These are phyloP conservation scores for Xylariaceae sp. DNA, from an alignment of 2,329 filamentous ascomycete genomes.

Conservation along the genomic window DNA sequence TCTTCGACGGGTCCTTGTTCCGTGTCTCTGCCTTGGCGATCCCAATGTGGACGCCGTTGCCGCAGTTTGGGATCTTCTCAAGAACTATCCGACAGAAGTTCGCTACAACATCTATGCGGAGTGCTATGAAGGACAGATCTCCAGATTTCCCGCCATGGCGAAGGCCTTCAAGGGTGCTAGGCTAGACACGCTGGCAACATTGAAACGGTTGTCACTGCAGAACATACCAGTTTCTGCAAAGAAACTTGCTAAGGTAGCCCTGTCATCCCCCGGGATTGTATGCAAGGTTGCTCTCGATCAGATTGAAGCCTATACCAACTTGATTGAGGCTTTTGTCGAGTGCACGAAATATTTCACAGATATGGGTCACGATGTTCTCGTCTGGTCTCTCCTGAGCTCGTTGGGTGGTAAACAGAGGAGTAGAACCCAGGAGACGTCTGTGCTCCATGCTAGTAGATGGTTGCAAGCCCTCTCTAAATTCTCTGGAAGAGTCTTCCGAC, in stretches of 20 bases:
- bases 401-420: constrained; percentile 64
- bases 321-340: constrained; percentile 93
- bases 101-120: constrained; percentile 91
- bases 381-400: constrained; percentile 86
- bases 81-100: constrained; percentile 72
- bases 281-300: constrained; percentile 88
- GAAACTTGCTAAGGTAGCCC: constrained; percentile 87
- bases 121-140: constrained; percentile 83
- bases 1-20: constrained; percentile 81
- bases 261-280: constrained; percentile 86
- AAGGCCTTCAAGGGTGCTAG: constrained; percentile 76
- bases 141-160: constrained; percentile 75
- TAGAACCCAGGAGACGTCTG: constrained; percentile 63
- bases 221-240: constrained; percentile 87
- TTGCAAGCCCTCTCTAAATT: constrained; percentile 88
- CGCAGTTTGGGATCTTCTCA: constrained; percentile 82
- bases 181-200: constrained; percentile 78
- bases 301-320: constrained; percentile 90
- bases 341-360: constrained; percentile 93
- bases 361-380: constrained; percentile 88
- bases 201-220: constrained; percentile 87
- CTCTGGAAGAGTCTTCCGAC: constrained; percentile 84
- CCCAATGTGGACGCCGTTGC: constrained; percentile 83
- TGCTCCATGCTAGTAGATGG: constrained; percentile 85
- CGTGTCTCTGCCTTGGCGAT: constrained; percentile 83